Evolutionary conservation across 2,329 filamentous ascomycete genomes (phyloP).

Genomic region (Fusarium duplospermum): DNA sequence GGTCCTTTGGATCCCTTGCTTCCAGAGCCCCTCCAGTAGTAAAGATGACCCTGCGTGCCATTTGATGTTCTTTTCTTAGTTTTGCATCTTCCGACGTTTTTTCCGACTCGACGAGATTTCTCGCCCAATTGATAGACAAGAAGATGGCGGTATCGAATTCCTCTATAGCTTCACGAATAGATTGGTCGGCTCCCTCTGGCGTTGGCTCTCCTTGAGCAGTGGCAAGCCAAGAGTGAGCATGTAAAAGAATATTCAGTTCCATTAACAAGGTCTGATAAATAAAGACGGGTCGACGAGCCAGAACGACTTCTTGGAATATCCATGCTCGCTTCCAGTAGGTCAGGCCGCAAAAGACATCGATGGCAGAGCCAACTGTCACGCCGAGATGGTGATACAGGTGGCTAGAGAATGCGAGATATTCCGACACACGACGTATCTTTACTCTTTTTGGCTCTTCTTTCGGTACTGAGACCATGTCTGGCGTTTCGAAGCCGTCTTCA

Average conservation of each 20-base stretch:
- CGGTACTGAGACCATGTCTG: neutral
- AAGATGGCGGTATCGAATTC: neutral
- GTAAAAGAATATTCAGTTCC: neutral
- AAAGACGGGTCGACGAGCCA: neutral
- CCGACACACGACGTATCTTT: neutral
- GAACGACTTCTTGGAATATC: slow-evolving; percentile 6
- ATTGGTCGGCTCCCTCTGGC: neutral
- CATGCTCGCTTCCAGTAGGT: slow-evolving; percentile 9
- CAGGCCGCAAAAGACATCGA: neutral
- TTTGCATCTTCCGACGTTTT: neutral
- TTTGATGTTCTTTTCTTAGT: neutral
- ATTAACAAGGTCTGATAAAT: neutral
- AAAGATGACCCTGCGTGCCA: neutral
- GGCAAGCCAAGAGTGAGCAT: neutral
- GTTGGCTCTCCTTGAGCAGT: neutral
- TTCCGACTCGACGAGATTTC: neutral
- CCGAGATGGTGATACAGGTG: neutral
- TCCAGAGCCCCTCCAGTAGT: neutral
- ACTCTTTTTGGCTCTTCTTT: neutral
- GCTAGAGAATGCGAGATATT: neutral
- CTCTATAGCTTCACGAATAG: neutral
- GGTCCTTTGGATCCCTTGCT: neutral
- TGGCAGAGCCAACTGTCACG: neutral
- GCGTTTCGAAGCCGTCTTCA: neutral
- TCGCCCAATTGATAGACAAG: neutral